Base-by-base conservation (phyloP, 2,329 filamentous ascomycete genomes). In the Trichophyton equinum region DNA sequence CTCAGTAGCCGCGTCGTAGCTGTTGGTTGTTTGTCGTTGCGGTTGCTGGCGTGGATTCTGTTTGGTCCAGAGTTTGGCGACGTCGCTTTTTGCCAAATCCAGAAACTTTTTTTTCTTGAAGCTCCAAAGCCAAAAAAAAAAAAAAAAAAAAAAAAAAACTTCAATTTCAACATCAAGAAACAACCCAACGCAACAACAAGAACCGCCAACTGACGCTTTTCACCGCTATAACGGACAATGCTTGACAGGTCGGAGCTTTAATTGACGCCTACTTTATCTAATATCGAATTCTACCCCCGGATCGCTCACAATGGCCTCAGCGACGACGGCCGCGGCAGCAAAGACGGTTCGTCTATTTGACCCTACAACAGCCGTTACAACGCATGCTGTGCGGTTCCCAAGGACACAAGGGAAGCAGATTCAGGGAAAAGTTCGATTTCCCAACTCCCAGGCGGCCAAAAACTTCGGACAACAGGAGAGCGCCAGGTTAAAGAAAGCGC, bases 371-470 rank as follows among this genome's bases (percentile, higher is more conserved):
- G 40, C 63, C 56, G 62, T 55, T 18, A 60, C 62, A n/a, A 59
- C 33, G 6, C 53, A 53, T 15, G 58, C 57, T 33, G 62, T 65
- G 42, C 65, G 64, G 44, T 64, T 59, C 47, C 64, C 64, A n/a
- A 42, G 53, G 18, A 44, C 62, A 20, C 55, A 61, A 40, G 64
- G 62, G 20, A 64, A 63, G 33, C 61, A 73, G 57, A 77, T 77
- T 55, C 76, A 78, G 66, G 76, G 76, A 25, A 74, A 71, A 64
- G 63, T 66, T 47, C 69, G 75, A 55, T 66, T 74, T 51, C 67
- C 68, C 33, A 67, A 66, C 42, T 78, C 76, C 1, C 76, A 74
- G 67, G 75, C 76, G n/a, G 75, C 71, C 65, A 73, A 73, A 65
- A 65, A 72, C 62, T 70, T 72, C 58, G 68, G 70, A 63, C 64